Evolutionary conservation across 2,329 filamentous ascomycete genomes (phyloP), one percentile per base, ranked within the genome.

Genomic region (Trichoderma atroviride): DNA sequence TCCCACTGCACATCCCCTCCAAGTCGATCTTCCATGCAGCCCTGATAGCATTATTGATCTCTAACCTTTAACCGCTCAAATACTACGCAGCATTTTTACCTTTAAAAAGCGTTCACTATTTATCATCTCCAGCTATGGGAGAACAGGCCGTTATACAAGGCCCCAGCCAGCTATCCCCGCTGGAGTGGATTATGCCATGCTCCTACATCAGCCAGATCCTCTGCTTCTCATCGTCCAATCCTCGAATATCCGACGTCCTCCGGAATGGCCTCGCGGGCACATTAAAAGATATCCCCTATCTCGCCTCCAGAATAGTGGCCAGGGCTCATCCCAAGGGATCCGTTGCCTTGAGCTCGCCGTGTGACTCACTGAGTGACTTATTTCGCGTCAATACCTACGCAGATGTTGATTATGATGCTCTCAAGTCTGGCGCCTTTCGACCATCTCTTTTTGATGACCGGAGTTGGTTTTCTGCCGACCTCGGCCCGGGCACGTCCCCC

Each of bases 181-280:
- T 68, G 22, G 65, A 68, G 33, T 68, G 65, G 65, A 27, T 68
- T 33, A 68, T 68, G 65, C 65, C 65, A 31, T 57, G 57, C 29
- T 68, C 65, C 40, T 68, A 62, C 35, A 47, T 68, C 47, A 68
- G 65, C 22, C 65, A 68, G 10, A 27, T 68, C 33, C 50, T 68
- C 24, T 68, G 65, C 47, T 68, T 68, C 19, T n/a, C 57, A 6
- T 68, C 65, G 22, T 50, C 57, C n/a, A 61, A 37, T 19, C 33
- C 55, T 53, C 65, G 35, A 61, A 68, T 68, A 60, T 31, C 58
- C 47, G 57, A 68, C 13, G 33, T 61, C 9, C 65, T 68, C 27
- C 57, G 29, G 35, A 33, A 33, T 47, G 65, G 65, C 9, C 47
- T 68, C 14, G 57, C 57, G 27, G 33, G 65, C 6, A 55, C 58